A percentile compares a stretch with the other conserved stretches of the same genome.
Conservation (phyloP, 2,329 filamentous ascomycete genomes). For the Hymenoscyphus albidus region DNA sequence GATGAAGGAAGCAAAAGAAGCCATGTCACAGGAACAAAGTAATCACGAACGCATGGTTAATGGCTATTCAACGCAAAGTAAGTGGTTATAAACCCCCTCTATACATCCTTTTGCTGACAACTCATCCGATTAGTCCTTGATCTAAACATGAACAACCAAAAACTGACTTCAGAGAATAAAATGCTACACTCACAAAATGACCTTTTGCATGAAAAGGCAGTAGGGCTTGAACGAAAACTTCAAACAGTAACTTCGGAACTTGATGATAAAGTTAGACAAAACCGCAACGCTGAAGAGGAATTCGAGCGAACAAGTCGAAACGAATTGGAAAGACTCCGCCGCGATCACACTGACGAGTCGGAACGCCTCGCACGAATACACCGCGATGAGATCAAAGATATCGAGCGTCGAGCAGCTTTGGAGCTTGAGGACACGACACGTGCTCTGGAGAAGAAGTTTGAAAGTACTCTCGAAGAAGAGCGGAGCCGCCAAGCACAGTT, state of each 20-base stretch:
- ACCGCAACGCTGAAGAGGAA: conserved; percentile 54
- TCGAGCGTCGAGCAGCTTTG: conserved; percentile 58
- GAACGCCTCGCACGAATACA: conserved; percentile 58
- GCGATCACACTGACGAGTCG: conserved; percentile 49
- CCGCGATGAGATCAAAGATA: conserved; percentile 61
- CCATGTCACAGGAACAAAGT: conserved; percentile 63
- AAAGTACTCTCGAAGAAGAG: conserved; percentile 62
- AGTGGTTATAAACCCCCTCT: neutral
- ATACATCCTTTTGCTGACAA: neutral
- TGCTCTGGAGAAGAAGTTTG: conserved; percentile 32
- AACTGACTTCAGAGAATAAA: conserved; percentile 41
- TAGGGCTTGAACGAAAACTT: conserved; percentile 40
- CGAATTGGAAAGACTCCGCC: conserved; percentile 52
- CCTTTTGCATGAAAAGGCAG: conserved; percentile 43
- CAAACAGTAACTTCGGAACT: conserved; percentile 46
- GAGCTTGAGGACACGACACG: conserved; percentile 33
- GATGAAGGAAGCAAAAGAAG: conserved; percentile 69
- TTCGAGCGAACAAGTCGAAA: conserved; percentile 50
- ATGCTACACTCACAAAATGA: conserved; percentile 66
- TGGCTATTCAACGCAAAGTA: conserved; percentile 48
- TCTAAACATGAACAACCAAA: conserved; percentile 43
- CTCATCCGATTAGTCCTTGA: conserved; percentile 37
- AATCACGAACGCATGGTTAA: conserved; percentile 71
- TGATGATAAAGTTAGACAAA: conserved; percentile 44
- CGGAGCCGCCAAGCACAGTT: conserved; percentile 55